Percentiles rank a stretch among this genome's conserved stretches.
These are phyloP conservation scores for Spatholobus suberectus DNA, from an alignment of 306 rosid genomes.

Conservation along the genomic window DNA sequence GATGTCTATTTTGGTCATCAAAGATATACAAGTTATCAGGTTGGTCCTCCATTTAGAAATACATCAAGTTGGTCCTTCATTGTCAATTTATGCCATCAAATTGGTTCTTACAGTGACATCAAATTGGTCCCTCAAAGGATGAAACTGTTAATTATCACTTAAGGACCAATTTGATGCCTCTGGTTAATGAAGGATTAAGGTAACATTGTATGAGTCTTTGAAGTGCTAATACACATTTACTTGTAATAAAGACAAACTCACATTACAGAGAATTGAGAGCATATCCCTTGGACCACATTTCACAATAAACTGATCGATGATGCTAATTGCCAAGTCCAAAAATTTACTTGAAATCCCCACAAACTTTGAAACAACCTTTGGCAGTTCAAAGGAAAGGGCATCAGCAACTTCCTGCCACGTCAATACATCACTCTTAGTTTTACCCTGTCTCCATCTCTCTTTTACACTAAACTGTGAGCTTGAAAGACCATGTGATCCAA, in stretches of 20 bases:
- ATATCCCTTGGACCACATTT: slow-evolving; percentile 81
- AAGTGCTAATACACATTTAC: slow-evolving; percentile 25
- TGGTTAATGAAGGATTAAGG: background rate
- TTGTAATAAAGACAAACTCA: slow-evolving; percentile 11
- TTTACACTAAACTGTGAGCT: slow-evolving; percentile 4
- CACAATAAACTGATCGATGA: slow-evolving; percentile 63
- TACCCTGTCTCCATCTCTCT: background rate
- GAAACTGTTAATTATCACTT: slow-evolving; percentile 3
- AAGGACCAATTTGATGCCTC: slow-evolving; percentile 8
- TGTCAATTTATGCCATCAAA: background rate
- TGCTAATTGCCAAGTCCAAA: slow-evolving; percentile 61
- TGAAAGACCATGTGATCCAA: slow-evolving; percentile 13
- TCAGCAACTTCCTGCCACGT: slow-evolving; percentile 67
- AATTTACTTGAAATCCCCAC: slow-evolving; percentile 62
- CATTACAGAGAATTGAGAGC: slow-evolving; percentile 83
- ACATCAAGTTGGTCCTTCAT: background rate
- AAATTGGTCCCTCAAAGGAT: background rate
- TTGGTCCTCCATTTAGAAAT: background rate
- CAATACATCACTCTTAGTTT: background rate
- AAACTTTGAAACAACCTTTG: slow-evolving; percentile 76
- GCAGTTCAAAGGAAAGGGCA: slow-evolving; percentile 74
- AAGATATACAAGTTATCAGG: slow-evolving; percentile 13
- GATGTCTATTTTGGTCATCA: background rate
- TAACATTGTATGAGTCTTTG: background rate
- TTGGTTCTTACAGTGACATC: too few species aligned